Evolutionary conservation across 2,329 filamentous ascomycete genomes (phyloP).

Genomic region (Cladorrhinum sp.): DNA sequence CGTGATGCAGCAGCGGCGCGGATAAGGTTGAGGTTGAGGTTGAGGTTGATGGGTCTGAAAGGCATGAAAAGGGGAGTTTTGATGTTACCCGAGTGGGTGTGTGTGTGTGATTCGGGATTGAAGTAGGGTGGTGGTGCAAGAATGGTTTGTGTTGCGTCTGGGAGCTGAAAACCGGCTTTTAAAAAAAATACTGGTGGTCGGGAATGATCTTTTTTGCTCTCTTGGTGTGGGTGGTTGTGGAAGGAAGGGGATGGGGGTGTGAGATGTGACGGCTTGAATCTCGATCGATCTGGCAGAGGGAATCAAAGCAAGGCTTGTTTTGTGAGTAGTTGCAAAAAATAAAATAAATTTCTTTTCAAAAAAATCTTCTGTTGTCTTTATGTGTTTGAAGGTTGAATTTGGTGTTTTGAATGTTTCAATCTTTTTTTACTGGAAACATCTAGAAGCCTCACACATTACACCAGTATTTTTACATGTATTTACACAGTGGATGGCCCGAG

Average conservation of each 20-base stretch:
- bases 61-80: background rate
- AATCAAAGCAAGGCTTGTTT: background rate
- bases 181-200: no score
- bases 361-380: no score
- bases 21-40: background rate
- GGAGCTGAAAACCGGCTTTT: no score
- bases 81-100: background rate
- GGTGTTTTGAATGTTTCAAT: background rate
- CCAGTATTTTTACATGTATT: background rate
- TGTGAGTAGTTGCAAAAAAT: no score
- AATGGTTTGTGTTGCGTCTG: background rate
- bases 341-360: no score
- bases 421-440: conserved; percentile 18
- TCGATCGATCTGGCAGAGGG: conserved; percentile 1
- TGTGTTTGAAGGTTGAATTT: background rate
- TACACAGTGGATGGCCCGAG: background rate
- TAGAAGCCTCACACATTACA: conserved; percentile 18
- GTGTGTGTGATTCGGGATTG: background rate
- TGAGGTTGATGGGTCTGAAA: background rate
- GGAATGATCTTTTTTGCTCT: background rate
- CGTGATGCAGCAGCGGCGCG: background rate
- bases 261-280: background rate
- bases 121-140: background rate
- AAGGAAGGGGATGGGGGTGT: background rate
- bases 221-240: background rate